These are phyloP conservation scores for Argentina anserina DNA, from an alignment of 306 rosid genomes.

Conservation along the genomic window DNA sequence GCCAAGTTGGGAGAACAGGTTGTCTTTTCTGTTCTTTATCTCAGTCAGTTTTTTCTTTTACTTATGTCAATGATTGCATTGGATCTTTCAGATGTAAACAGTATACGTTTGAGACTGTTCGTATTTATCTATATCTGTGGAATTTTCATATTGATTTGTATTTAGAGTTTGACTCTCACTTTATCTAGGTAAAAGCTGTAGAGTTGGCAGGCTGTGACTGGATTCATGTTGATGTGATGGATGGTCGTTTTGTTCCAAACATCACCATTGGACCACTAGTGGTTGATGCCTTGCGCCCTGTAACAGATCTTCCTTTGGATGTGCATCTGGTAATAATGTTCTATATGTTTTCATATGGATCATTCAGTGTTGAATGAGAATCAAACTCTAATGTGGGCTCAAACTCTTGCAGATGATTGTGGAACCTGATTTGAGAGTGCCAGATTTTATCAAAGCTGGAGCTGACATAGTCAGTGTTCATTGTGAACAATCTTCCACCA, in stretches of 20 bases:
- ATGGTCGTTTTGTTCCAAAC: constrained; percentile 98
- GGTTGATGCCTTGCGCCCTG: constrained; percentile 95
- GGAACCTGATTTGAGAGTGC: constrained; percentile 96
- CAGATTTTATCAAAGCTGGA: constrained; percentile 98
- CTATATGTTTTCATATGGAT: constrained; percentile 8
- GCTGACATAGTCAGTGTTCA: constrained; percentile 98
- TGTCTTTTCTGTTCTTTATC: constrained; percentile 16
- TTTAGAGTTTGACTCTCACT: constrained; percentile 32
- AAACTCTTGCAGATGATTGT: constrained; percentile 75
- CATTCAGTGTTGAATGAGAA: not conserved
- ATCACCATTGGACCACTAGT: constrained; percentile 98
- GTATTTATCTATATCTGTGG: constrained; percentile 10
- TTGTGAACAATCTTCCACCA: constrained; percentile 87
- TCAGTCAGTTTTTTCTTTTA: not conserved
- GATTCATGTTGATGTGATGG: constrained; percentile 99
- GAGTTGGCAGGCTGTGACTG: constrained; percentile 99
- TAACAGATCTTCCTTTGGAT: constrained; percentile 98
- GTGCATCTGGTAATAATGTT: constrained; percentile 81
- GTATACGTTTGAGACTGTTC: constrained; percentile 24
- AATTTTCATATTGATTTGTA: constrained; percentile 11
- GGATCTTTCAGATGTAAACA: constrained; percentile 2
- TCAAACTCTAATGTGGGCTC: constrained; percentile 14
- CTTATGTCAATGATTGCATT: not conserved
- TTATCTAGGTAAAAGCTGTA: constrained; percentile 84
- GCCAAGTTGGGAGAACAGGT: constrained; percentile 98